Percentiles rank a stretch among this genome's conserved stretches.
These are phyloP conservation scores for Claviceps arundinis DNA, from an alignment of 2,329 filamentous ascomycete species.

Conservation along the genomic window DNA sequence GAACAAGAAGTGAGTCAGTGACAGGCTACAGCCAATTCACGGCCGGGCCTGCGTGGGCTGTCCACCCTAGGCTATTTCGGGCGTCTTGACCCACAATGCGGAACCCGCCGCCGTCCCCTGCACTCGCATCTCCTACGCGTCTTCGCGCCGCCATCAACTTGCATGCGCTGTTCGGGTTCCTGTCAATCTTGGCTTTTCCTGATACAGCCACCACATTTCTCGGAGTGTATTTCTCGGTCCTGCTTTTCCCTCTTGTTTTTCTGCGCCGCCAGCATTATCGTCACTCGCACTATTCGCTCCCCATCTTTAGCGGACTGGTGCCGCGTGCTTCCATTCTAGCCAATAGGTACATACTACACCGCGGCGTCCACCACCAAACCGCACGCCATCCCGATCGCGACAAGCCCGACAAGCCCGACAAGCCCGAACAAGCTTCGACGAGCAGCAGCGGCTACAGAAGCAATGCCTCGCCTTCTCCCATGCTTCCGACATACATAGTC, in stretches of 20 bases:
- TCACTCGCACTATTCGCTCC: not conserved
- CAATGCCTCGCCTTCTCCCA: conserved; percentile 6
- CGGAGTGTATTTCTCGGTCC: not conserved
- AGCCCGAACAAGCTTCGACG: not conserved
- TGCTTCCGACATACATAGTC: conserved; percentile 4
- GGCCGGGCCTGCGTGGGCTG: not conserved
- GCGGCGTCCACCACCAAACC: not conserved
- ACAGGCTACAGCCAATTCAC: no score
- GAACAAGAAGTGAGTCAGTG: no score
- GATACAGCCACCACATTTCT: not conserved
- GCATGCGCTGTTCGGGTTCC: conserved; percentile 1
- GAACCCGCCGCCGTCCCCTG: conserved; percentile 1
- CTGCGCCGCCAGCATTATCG: not conserved
- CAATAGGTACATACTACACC: conserved; percentile 1
- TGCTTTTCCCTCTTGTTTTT: not conserved
- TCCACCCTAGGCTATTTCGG: conserved; percentile 15
- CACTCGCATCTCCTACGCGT: conserved; percentile 14
- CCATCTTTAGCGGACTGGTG: not conserved
- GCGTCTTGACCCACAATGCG: conserved; percentile 12
- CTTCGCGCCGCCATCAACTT: conserved; percentile 8
- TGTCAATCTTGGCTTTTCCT: not conserved
- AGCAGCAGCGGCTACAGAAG: not conserved
- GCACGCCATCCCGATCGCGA: not conserved
- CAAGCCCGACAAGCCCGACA: not conserved
- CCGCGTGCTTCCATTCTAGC: not conserved